Evolutionary conservation across 2,329 filamentous ascomycete species (phyloP).

Genomic region (Colletotrichum viniferum): DNA sequence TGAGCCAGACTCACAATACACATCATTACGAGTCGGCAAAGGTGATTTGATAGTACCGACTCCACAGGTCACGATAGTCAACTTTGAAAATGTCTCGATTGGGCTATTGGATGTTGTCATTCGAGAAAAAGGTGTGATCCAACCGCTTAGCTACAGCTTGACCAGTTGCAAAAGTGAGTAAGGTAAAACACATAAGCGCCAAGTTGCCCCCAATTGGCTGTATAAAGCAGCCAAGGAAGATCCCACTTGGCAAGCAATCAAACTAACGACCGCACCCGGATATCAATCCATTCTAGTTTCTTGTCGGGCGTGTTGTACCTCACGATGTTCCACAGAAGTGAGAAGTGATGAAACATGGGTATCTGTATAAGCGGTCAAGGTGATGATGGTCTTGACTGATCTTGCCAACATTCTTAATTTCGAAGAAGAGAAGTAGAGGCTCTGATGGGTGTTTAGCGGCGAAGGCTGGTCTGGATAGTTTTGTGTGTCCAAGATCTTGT

Average conservation of each 20-base stretch:
- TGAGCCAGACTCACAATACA: neutral
- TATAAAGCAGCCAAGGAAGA: neutral
- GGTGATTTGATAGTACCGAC: fast-evolving
- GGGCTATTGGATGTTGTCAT: neutral
- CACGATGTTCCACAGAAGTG: neutral
- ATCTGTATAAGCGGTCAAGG: neutral
- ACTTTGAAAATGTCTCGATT: neutral
- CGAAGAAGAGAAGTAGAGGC: no score
- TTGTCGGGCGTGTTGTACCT: neutral
- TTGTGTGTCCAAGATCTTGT: no score
- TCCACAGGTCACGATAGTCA: fast-evolving
- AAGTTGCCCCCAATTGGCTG: neutral
- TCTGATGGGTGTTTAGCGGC: no score
- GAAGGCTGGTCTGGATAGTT: no score
- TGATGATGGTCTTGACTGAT: neutral
- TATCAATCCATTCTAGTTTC: neutral
- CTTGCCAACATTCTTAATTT: no score
- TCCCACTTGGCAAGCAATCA: neutral
- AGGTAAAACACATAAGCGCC: neutral
- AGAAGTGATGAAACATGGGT: neutral
- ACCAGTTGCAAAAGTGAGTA: neutral
- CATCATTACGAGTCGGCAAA: fast-evolving
- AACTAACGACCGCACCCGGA: neutral
- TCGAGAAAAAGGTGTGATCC: neutral
- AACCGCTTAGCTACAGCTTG: neutral